Conservation (phyloP, 176 grass and related monocot species). For the Cenchrus purpureus region DNA sequence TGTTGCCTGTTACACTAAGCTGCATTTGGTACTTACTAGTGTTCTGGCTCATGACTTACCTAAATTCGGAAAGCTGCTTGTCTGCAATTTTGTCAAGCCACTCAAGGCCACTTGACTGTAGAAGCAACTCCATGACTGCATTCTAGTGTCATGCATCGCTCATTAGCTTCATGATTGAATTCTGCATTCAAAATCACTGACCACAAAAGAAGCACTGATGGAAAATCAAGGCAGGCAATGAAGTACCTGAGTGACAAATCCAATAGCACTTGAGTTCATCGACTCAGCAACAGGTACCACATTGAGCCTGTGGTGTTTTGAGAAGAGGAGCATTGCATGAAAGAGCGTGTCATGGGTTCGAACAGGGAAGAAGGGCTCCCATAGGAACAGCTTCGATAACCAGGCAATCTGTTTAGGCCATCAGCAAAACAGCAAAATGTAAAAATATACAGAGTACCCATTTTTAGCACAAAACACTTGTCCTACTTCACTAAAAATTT, state of each 20-base stretch:
- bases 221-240: background rate
- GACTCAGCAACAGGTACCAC: slow-evolving; percentile 58
- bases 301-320: slow-evolving; percentile 60
- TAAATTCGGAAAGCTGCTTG: slow-evolving; percentile 47
- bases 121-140: slow-evolving; percentile 61
- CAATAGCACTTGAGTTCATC: slow-evolving; percentile 35
- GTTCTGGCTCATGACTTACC: slow-evolving; percentile 34
- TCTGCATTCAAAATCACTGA: background rate
- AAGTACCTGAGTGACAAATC: slow-evolving; percentile 65
- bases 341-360: slow-evolving; percentile 53
- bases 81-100: slow-evolving; percentile 67
- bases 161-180: background rate
- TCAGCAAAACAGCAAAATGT: background rate
- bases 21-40: background rate
- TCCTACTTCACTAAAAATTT: background rate
- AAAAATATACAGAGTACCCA: background rate
- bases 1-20: background rate
- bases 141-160: slow-evolving; percentile 25
- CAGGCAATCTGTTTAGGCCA: slow-evolving; percentile 51
- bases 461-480: background rate
- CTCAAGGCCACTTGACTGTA: slow-evolving; percentile 57
- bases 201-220: background rate
- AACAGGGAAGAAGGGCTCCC: slow-evolving; percentile 74
- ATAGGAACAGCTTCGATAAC: slow-evolving; percentile 57
- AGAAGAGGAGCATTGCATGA: slow-evolving; percentile 62